Base-by-base conservation (phyloP, 2,329 filamentous ascomycete genomes). In the Trichoderma sp. region DNA sequence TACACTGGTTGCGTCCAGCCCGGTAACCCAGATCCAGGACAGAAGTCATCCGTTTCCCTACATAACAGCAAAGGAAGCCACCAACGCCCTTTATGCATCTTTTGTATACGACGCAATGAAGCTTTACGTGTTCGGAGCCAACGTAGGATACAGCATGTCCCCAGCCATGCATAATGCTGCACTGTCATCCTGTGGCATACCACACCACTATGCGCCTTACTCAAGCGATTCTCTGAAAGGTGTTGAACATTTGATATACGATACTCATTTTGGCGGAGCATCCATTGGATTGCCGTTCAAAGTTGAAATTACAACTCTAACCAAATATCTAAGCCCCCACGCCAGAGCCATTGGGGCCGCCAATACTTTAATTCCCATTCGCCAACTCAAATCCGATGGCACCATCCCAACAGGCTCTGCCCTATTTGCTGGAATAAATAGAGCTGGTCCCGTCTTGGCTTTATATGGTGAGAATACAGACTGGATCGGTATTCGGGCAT, bases 391-490 rank as follows among this genome's bases (percentile, higher is more conserved):
- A 43, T 13, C 53, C 0, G 63, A 66, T 11, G 63, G 63, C 29
- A 58, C 63, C 7, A 58, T 66, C n/a, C 63, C 63, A 27, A 83
- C 91, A 6, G 86, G 99, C 63, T 94, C 95, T 72, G 96, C 87
- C 16, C 66, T 70, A 27, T 83, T 98, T 62, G 96, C 96, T 35
- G 96, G 96, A 29, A 88, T 85, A 75, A 91, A 89, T 76, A 89
- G 92, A 55, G 47, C 65, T 16, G 65, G 63, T 37, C 63, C 63
- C 10, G 53, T 66, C 16, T 29, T 66, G 0, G 63, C 63, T 52
- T 5, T 66, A 27, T 66, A 66, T 5, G 63, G 63, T 8, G 63
- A 66, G 29, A 66, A 66, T 35, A 66, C 63, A 3, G 63, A 66
- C 52, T 66, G 63, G 63, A 66, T 66, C 14, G 63, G 63, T 1